Base-by-base conservation (phyloP, 345 rosid genomes). In the sweet orange (Citrus sinensis) region DNA sequence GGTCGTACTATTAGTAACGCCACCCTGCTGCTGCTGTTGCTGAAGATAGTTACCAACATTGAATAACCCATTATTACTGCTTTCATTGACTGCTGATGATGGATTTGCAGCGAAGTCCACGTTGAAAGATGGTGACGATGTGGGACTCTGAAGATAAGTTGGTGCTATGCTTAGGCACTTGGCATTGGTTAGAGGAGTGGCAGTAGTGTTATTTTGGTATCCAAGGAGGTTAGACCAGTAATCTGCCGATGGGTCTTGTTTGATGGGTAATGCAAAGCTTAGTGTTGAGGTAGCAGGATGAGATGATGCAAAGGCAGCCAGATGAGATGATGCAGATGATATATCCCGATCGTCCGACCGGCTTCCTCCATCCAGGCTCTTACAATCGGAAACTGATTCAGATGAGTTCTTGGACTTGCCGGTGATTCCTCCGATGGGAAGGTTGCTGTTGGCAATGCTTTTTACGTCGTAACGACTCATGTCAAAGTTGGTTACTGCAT, bases 381-480 rank as follows among this genome's bases (percentile, higher is more conserved):
- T 86, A 81, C 84, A 82, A 24, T 87, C 90, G 0, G 87, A 84
- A 27, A 79, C 83, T 7, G 93, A 80, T 35, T 88, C 93, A 0
- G 87, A 81, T 24, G 86, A 76, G 35, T 83, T 87, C 71, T 80
- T 90, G 29, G 90, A 81, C 78, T 84, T 87, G 70, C 82, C 77
- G 24, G 81, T 75, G 22, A 91, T 83, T 79, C 99, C 98, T 0
- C 98, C 99, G 0, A 93, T 87, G 0, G 99, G 99, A 5, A 95
- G 98, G 79, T 91, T 91, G 80, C 94, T 90, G 70, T 62, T 91
- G 42, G 92, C 95, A 16, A 95, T 95, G 76, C 91, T 93, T 77
- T 93, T 92, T n/a, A 93, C 93, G 19, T 95, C 96, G 73, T 95
- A 95, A 7, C 97, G 97, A 81, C 93, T 91, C 85, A 95, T 95